These are phyloP conservation scores for Zasmidium angulare DNA, from an alignment of 2,329 filamentous ascomycete genomes.

Conservation along the genomic window DNA sequence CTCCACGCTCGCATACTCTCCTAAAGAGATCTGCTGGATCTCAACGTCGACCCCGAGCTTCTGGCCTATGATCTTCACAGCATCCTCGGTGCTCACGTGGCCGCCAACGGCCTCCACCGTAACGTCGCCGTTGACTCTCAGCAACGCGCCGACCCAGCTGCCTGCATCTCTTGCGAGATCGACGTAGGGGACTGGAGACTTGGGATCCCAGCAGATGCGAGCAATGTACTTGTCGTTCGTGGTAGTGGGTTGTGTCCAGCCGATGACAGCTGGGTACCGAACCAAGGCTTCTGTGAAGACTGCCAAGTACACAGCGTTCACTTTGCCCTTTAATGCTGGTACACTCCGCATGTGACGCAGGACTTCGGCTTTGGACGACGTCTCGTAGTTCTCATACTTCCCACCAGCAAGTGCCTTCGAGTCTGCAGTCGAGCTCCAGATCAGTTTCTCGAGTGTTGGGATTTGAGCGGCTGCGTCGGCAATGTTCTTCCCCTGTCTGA, in stretches of 20 bases:
- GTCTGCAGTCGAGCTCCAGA: conserved; percentile 40
- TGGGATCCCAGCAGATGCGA: neutral
- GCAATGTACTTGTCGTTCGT: conserved; percentile 1
- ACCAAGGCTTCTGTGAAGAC: conserved; percentile 2
- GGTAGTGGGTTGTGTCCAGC: neutral
- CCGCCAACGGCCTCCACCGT: conserved; percentile 1
- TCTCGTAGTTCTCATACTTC: conserved; percentile 41
- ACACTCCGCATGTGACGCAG: conserved; percentile 12
- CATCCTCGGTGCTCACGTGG: neutral
- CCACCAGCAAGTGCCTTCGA: conserved; percentile 38
- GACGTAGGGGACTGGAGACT: conserved; percentile 6
- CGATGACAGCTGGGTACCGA: neutral
- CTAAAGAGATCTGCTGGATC: neutral
- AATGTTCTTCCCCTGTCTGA: conserved; percentile 56
- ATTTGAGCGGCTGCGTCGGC: conserved; percentile 49
- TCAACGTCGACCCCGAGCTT: neutral
- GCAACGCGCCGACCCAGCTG: conserved; percentile 10
- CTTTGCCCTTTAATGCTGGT: conserved; percentile 11
- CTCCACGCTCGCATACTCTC: neutral
- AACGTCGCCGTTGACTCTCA: conserved; percentile 9
- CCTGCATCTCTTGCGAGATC: conserved; percentile 14
- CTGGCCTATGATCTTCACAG: neutral
- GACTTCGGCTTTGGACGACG: conserved; percentile 42
- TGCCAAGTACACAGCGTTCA: conserved; percentile 13
- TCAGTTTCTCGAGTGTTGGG: conserved; percentile 37